Conservation (phyloP, 805 yeast genomes). For the Sugiyamaella americana region DNA sequence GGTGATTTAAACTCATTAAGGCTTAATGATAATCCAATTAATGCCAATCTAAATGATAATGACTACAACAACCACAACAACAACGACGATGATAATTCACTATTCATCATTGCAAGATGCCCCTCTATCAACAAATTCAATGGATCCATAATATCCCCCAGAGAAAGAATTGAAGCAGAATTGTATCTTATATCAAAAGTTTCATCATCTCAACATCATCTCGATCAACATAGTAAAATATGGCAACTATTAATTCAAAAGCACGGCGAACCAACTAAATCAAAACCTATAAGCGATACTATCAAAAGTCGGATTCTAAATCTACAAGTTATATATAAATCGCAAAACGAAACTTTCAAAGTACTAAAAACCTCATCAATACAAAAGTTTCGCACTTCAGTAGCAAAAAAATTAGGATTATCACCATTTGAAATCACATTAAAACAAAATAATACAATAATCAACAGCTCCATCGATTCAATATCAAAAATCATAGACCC, state of each 20-base stretch:
- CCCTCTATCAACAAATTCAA: conserved; percentile 42
- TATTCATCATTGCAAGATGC: conserved; percentile 43
- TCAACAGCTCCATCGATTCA: neutral
- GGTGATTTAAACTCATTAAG: conserved; percentile 43
- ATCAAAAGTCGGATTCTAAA: conserved; percentile 18
- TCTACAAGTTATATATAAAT: conserved; percentile 16
- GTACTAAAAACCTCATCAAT: conserved; percentile 32
- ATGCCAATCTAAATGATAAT: too few species aligned
- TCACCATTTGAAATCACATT: conserved; percentile 12
- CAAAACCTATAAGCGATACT: conserved; percentile 7
- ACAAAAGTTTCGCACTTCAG: conserved; percentile 33
- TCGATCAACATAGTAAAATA: conserved; percentile 18
- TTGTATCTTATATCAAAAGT: conserved; percentile 56
- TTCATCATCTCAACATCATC: conserved; percentile 9
- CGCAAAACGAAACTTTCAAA: conserved; percentile 10
- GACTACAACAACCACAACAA: too few species aligned
- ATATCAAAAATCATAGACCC: neutral
- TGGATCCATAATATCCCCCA: conserved; percentile 45
- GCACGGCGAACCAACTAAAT: conserved; percentile 29
- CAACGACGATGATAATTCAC: conserved; percentile 11
- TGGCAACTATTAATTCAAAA: conserved; percentile 14
- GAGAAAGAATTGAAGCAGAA: conserved; percentile 60
- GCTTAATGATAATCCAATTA: conserved; percentile 49
- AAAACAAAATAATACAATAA: neutral
- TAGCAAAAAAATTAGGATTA: conserved; percentile 19